phyloP scores from a whole-genome alignment of 306 rosid genomes.

The Lablab purpureus region DNA sequence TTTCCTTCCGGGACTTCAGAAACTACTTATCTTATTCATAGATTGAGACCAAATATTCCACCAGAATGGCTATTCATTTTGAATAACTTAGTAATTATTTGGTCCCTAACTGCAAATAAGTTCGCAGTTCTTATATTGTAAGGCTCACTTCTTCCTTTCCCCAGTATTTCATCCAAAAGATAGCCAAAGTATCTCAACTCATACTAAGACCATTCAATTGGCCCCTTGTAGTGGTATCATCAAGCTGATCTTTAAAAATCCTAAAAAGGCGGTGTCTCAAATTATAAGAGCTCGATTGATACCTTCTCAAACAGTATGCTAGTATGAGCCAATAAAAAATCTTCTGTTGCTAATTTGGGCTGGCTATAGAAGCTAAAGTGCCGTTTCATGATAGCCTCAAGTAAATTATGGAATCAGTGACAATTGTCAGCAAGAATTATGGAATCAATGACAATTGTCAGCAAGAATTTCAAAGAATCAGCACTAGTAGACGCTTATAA shows the following conservation, averaged over 20 bases:
- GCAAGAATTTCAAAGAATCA: conserved; percentile 23
- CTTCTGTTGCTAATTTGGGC: conserved; percentile 36
- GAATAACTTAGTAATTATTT: conserved; percentile 26
- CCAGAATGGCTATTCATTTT: conserved; percentile 18
- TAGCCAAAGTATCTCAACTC: conserved; percentile 20
- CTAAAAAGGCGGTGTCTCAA: conserved; percentile 21
- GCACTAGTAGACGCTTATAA: conserved; percentile 42
- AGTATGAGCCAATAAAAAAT: conserved; percentile 31
- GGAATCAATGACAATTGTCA: conserved; percentile 24
- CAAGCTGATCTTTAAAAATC: conserved; percentile 29
- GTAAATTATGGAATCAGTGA: conserved; percentile 26
- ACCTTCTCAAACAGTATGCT: conserved; percentile 16
- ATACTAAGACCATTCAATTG: conserved; percentile 22
- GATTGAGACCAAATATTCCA: conserved; percentile 35
- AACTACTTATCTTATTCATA: conserved; percentile 31
- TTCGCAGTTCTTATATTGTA: conserved; percentile 5
- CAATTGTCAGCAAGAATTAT: conserved; percentile 27
- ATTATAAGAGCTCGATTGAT: conserved; percentile 20
- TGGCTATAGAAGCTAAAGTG: conserved; percentile 31
- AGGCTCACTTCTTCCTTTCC: conserved; percentile 15
- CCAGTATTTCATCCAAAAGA: conserved; percentile 21
- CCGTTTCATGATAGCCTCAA: conserved; percentile 25
- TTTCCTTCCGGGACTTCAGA: conserved; percentile 32
- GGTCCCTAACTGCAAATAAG: conserved; percentile 32
- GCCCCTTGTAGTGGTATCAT: conserved; percentile 22